Percentiles rank a stretch among this genome's conserved stretches.
These are phyloP conservation scores for Camelina sativa DNA, from an alignment of 345 rosid species.

Conservation along the genomic window DNA sequence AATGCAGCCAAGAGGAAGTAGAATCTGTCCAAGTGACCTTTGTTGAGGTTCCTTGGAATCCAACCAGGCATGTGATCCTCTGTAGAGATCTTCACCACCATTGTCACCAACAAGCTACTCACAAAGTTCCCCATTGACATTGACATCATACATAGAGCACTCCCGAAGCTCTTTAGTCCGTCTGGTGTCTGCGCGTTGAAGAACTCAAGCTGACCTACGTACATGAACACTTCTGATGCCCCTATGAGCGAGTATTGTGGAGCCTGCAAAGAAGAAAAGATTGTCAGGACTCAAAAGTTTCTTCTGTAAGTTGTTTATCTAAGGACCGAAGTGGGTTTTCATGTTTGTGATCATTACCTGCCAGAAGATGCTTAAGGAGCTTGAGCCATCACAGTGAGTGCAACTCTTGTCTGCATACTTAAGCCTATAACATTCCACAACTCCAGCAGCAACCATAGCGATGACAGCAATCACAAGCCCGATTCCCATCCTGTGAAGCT, in stretches of 20 bases:
- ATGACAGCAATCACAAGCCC: constrained; percentile 92
- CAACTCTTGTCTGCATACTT: constrained; percentile 71
- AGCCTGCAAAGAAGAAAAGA: constrained; percentile 49
- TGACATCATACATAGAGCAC: constrained; percentile 95
- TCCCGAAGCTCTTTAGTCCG: constrained; percentile 92
- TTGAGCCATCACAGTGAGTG: constrained; percentile 79
- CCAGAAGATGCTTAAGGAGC: constrained; percentile 98
- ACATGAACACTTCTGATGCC: constrained; percentile 99
- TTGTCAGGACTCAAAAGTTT: constrained; percentile 1
- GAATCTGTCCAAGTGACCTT: constrained; percentile 92
- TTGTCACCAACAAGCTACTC: constrained; percentile 90
- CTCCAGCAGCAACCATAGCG: constrained; percentile 88
- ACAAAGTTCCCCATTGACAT: constrained; percentile 98
- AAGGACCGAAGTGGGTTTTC: not conserved
- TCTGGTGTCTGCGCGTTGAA: constrained; percentile 97
- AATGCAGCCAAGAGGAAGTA: constrained; percentile 87
- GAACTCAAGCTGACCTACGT: constrained; percentile 94
- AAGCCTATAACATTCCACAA: constrained; percentile 81
- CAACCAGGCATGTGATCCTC: constrained; percentile 93
- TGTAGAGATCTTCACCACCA: constrained; percentile 92
- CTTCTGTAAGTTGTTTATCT: not conserved
- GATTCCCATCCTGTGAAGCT: constrained; percentile 96
- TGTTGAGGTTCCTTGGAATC: constrained; percentile 96
- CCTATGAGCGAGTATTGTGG: constrained; percentile 93
- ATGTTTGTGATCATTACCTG: constrained; percentile 52